These are phyloP conservation scores for Globisporangium iwayamae DNA, from an alignment of 352 stramenopile genomes.

Conservation along the genomic window DNA sequence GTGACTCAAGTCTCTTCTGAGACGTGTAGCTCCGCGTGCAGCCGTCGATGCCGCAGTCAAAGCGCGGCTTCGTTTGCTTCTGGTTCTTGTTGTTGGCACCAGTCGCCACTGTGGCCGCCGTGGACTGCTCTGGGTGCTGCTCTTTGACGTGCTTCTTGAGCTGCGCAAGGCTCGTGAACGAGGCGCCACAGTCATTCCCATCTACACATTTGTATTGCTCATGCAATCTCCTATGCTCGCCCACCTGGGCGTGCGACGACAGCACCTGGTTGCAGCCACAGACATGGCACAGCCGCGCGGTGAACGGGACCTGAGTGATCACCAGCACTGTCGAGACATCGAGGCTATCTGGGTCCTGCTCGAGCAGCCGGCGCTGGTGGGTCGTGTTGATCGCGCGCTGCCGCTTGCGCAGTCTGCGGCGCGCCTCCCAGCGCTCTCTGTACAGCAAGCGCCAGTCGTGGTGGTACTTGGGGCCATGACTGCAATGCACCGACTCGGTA, in stretches of 20 bases:
- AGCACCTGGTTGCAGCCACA: conserved; percentile 40
- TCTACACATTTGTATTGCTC: conserved; percentile 25
- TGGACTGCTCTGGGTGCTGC: conserved; percentile 8
- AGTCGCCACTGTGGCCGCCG: not conserved
- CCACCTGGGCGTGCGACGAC: conserved; percentile 19
- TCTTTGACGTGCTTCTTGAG: conserved; percentile 28
- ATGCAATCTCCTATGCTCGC: conserved; percentile 26
- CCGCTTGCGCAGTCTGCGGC: conserved; percentile 2
- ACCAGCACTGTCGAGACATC: not conserved
- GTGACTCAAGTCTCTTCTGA: conserved; percentile 28
- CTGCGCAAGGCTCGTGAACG: conserved; percentile 24
- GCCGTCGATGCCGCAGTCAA: conserved; percentile 25
- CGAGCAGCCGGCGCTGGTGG: conserved; percentile 1
- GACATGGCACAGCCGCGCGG: conserved; percentile 27
- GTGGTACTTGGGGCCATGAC: conserved; percentile 25
- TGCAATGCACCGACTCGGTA: conserved; percentile 18
- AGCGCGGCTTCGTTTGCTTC: conserved; percentile 8
- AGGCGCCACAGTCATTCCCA: conserved; percentile 22
- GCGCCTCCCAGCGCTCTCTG: conserved; percentile 12
- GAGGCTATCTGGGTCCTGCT: not conserved
- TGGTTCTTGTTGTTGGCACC: not conserved
- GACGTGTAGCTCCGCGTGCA: conserved; percentile 45
- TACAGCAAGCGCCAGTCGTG: conserved; percentile 24
- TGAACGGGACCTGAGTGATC: conserved; percentile 14
- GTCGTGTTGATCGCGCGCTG: conserved; percentile 4